Percentiles rank a stretch among this genome's conserved stretches.
Conservation (phyloP, 495 filamentous ascomycete species). For the Penicillium simplicissimum region DNA sequence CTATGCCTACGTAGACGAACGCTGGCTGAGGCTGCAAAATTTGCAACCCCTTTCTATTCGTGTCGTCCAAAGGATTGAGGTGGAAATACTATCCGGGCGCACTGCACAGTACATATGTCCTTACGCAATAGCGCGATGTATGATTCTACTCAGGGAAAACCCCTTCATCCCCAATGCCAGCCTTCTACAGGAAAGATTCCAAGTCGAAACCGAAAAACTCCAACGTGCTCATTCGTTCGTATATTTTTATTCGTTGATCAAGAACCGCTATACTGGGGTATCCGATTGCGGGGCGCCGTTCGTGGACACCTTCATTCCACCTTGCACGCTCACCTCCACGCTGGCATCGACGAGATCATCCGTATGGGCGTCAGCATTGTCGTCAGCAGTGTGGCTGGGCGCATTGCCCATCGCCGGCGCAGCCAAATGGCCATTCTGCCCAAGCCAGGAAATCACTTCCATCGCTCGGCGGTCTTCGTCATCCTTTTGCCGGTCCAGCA, state of each 20-base stretch:
- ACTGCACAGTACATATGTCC: no score
- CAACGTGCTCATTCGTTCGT: neutral
- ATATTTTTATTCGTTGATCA: neutral
- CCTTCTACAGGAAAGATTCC: neutral
- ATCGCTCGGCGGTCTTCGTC: constrained; percentile 45
- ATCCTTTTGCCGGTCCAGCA: constrained; percentile 49
- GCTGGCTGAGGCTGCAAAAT: no score
- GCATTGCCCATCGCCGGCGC: constrained; percentile 10
- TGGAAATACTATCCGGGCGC: no score
- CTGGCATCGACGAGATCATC: neutral
- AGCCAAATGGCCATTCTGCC: constrained; percentile 40
- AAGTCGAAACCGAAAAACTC: neutral
- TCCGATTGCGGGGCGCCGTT: constrained; percentile 8
- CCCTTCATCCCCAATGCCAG: neutral
- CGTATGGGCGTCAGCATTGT: neutral
- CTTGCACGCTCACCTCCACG: neutral
- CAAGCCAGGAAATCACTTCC: constrained; percentile 48
- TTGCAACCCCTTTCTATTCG: no score
- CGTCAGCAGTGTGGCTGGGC: neutral
- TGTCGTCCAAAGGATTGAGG: no score
- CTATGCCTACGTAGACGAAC: no score
- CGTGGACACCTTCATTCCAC: neutral
- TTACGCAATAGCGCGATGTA: neutral
- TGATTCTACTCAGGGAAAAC: no score
- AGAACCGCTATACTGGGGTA: constrained; percentile 3